Conservation (phyloP, 2,329 filamentous ascomycete genomes). For the Fusarium chlamydosporum region DNA sequence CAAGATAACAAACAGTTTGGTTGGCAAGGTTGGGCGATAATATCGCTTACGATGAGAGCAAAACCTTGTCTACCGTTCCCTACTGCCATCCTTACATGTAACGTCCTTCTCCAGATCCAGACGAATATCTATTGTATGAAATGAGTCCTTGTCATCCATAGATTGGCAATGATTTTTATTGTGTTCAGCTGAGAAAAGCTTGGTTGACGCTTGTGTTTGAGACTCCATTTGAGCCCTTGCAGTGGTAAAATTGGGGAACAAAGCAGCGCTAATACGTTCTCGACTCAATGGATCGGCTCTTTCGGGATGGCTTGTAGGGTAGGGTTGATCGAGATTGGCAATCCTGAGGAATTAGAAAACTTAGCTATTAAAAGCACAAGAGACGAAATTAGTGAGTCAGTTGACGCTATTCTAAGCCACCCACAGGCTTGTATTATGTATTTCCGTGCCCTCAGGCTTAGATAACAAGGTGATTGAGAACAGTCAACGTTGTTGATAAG, state of each 20-base stretch:
- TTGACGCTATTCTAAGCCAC: too few species aligned
- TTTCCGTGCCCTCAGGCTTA: too few species aligned
- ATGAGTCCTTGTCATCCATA: background rate
- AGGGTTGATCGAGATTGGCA: background rate
- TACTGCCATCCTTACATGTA: background rate
- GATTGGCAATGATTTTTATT: background rate
- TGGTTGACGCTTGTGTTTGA: background rate
- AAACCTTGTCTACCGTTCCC: background rate
- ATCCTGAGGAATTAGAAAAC: background rate
- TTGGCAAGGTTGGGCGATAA: background rate
- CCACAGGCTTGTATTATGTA: too few species aligned
- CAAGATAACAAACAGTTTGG: background rate
- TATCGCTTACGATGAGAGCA: background rate
- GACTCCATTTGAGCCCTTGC: conserved; percentile 3
- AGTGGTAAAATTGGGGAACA: conserved; percentile 1
- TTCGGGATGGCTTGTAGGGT: conserved; percentile 5
- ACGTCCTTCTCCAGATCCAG: background rate
- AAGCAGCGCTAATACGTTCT: background rate
- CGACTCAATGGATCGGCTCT: conserved; percentile 6
- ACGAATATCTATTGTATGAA: background rate
- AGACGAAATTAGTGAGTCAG: too few species aligned
- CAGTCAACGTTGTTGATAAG: too few species aligned
- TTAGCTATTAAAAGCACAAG: too few species aligned
- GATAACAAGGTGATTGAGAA: too few species aligned
- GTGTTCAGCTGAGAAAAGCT: background rate